phyloP scores from a whole-genome alignment of 495 filamentous ascomycete genomes.

The Talaromyces trachyspermus region DNA sequence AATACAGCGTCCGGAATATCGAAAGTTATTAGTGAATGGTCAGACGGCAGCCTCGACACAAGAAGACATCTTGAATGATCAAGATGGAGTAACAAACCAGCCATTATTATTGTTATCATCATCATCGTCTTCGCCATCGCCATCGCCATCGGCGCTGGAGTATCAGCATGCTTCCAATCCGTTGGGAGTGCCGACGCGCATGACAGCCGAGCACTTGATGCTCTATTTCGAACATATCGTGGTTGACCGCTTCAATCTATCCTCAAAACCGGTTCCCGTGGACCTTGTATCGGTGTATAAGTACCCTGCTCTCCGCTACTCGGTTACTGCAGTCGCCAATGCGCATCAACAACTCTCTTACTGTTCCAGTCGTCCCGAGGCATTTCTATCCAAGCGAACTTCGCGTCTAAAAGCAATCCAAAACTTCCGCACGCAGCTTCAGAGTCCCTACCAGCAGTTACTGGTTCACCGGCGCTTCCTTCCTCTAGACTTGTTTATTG shows the following conservation, averaged over 20 bases:
- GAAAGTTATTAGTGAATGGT: slow-evolving; percentile 1
- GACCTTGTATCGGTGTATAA: slow-evolving; percentile 17
- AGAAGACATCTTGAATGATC: too few relatives aligned
- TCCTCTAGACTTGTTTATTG: slow-evolving; percentile 19
- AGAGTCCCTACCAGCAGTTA: slow-evolving; percentile 10
- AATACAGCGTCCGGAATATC: not conserved
- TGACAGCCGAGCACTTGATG: slow-evolving; percentile 15
- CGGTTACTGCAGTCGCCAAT: slow-evolving; percentile 22
- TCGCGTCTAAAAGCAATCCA: slow-evolving; percentile 22
- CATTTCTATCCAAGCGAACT: slow-evolving; percentile 21
- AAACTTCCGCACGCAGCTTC: slow-evolving; percentile 18
- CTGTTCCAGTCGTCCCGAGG: slow-evolving; percentile 15
- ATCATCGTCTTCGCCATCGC: not conserved
- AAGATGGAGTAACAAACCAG: too few relatives aligned
- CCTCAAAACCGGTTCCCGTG: slow-evolving; percentile 15
- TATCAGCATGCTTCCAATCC: not conserved
- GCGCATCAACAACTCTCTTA: slow-evolving; percentile 19
- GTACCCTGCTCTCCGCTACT: slow-evolving; percentile 19
- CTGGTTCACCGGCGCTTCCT: slow-evolving; percentile 11
- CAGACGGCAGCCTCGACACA: too few relatives aligned
- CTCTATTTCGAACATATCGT: slow-evolving; percentile 24
- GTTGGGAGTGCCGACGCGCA: not conserved
- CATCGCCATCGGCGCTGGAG: not conserved
- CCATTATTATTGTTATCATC: too few relatives aligned
- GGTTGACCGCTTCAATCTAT: slow-evolving; percentile 21